Base-by-base conservation (phyloP, 306 rosid species). In the Cicer chorassanicum region DNA sequence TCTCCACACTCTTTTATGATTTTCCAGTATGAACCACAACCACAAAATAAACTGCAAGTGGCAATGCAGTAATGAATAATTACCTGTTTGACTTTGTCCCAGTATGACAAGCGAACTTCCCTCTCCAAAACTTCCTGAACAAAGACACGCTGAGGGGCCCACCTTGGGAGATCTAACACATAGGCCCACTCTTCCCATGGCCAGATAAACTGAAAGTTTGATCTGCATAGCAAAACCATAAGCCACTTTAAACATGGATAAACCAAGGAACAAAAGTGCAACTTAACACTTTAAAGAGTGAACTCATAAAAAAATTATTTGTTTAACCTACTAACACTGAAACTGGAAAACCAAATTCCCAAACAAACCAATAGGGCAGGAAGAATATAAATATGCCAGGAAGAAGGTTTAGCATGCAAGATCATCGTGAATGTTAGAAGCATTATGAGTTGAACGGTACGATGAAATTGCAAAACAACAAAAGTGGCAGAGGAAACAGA, bases 31-130 rank as follows among this genome's bases (percentile, higher is more conserved):
- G 44, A 42, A 53, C 65, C 36, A 71, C 38, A 46, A 57, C 75
- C 56, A 54, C 48, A 41, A 55, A 12, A 61, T 50, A 70, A 8
- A 61, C 68, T 59, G 45, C 18, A 59, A 72, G 61, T 36, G 9
- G 49, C 41, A 72, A 8, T 24, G 61, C 65, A 74, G 15, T 63
- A 70, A 82, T 57, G 73, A 78, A 42, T 3, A 43, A 42, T 46
- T 89, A 95, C 99, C 99, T 95, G 99, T 90, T 92, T 95, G 54
- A 95, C 88, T 85, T 92, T 95, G 76, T 95, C 99, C 99, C 99
- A 95, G 80, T 95, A 95, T 0, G 99, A 95, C 82, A 95, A 79
- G 65, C 99, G 96, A 39, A 95, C 93, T 89, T 95, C 99, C 86
- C 99, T 90, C 83, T 95, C 97, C 85, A 95, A 83, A 83, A 95